phyloP scores from a whole-genome alignment of 164 flowering plant genomes.

The Magnolia kwangsiensis region DNA sequence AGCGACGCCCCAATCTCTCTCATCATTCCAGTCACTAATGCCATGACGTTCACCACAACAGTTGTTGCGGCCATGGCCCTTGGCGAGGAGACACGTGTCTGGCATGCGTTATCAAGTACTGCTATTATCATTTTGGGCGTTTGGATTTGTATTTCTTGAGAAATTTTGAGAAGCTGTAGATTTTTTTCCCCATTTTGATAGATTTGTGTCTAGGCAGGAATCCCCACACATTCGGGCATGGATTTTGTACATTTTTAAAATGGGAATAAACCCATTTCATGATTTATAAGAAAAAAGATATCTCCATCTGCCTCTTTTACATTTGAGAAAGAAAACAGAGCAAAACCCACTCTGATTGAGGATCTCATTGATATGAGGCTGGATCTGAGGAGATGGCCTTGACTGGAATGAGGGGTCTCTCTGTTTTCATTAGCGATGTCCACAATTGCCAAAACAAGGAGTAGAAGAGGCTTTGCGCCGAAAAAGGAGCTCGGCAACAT shows the following conservation, averaged over 20 bases:
- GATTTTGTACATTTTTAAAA: not conserved
- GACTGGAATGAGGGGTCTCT: slow-evolving; percentile 97
- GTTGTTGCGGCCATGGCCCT: slow-evolving; percentile 65
- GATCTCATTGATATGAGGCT: slow-evolving; percentile 12
- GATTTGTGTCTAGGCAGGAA: not conserved
- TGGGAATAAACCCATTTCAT: not conserved
- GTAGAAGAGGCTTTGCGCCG: slow-evolving; percentile 79
- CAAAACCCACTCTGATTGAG: not conserved
- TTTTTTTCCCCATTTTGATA: too few relatives aligned
- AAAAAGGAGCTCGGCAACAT: slow-evolving; percentile 93
- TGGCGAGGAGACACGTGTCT: slow-evolving; percentile 65
- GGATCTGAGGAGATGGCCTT: slow-evolving; percentile 82
- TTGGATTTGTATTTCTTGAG: slow-evolving; percentile 60
- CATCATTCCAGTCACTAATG: slow-evolving; percentile 94
- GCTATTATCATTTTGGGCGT: slow-evolving; percentile 70
- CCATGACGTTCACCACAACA: slow-evolving; percentile 89
- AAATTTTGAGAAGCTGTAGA: too few relatives aligned
- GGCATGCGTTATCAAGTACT: slow-evolving; percentile 63
- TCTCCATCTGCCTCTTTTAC: slow-evolving; percentile 2
- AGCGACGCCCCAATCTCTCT: slow-evolving; percentile 71
- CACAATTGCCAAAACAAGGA: slow-evolving; percentile 93
- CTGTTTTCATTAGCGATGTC: slow-evolving; percentile 91
- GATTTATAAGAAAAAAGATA: slow-evolving; percentile 15
- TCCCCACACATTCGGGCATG: not conserved
- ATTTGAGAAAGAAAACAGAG: slow-evolving; percentile 6